Evolutionary conservation across 306 rosid genomes (phyloP), one percentile per base, ranked within the genome.

Genomic region (Castanea sativa): DNA sequence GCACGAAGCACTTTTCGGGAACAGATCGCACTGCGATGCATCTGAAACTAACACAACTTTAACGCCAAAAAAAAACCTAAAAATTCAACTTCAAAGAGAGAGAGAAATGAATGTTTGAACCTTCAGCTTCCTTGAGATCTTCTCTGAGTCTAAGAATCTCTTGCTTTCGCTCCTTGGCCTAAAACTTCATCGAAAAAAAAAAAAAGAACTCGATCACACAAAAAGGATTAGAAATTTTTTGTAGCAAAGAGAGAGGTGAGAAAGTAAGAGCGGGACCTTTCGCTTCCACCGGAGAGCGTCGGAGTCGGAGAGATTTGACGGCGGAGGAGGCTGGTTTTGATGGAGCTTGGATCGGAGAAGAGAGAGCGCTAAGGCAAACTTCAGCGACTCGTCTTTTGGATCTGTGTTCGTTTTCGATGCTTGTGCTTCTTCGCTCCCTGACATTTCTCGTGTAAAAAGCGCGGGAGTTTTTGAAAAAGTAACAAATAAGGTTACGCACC

Each of bases 161-260:
- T 85, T 85, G 96, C 89, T 95, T 95, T 56, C 99, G 81, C 83
- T 90, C 97, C 87, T 90, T 95, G 0, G 99, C 96, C 99, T 93
- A 81, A 76, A 85, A 81, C 64, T 52, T 79, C 43, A 53, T 29
- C 58, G 60, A 59, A 3, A 41, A 41, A 35, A 33, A 25, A 25
- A 25, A 5, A 33, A 33, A 7, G 60, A 78, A 52, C 29, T 53
- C 67, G n/a, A 59, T 76, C 29, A 84, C 71, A 18, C 19, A 19
- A 65, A 33, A 65, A 67, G 23, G 41, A 29, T 16, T 64, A n/a
- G 1, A 29, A 30, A 5, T 53, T 16, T 41, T 49, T 49, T 13
- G 14, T 13, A 19, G 33, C 69, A 79, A 73, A 73, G 68, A 73
- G 69, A 33, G 59, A 51, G 4, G 19, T 30, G 71, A 32, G 23